Conservation (phyloP, 2,329 filamentous ascomycete genomes). For the Clarireedia homoeocarpa region DNA sequence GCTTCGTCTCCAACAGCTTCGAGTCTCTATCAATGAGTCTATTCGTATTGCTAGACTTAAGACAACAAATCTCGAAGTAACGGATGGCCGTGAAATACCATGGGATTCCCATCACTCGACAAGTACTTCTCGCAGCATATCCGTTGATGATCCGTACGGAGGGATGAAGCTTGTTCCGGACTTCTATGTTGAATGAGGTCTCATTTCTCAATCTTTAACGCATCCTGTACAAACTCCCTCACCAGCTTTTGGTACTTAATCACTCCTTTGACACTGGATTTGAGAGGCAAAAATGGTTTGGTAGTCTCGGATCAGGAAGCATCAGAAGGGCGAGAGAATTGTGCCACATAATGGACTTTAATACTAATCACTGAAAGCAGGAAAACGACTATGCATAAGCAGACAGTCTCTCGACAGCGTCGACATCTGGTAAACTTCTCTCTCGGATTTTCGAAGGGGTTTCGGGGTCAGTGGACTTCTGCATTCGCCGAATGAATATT, state of each 20-base stretch:
- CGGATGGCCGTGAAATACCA: conserved; percentile 7
- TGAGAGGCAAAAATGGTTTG: too few relatives aligned
- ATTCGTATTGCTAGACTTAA: conserved; percentile 14
- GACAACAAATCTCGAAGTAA: conserved; percentile 5
- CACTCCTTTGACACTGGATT: too few relatives aligned
- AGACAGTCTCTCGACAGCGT: too few relatives aligned
- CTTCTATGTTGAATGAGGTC: conserved; percentile 6
- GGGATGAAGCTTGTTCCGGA: conserved; percentile 22
- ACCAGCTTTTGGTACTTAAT: not conserved
- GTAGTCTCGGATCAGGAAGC: too few relatives aligned
- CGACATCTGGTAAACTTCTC: too few relatives aligned
- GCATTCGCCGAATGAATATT: not conserved
- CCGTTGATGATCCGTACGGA: conserved; percentile 15
- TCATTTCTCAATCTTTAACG: not conserved
- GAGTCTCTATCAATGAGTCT: conserved; percentile 19
- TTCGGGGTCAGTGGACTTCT: not conserved
- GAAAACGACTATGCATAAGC: too few relatives aligned
- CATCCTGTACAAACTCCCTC: not conserved
- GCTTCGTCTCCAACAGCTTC: conserved; percentile 24
- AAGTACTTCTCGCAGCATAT: conserved; percentile 2
- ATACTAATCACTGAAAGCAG: too few relatives aligned
- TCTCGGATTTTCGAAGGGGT: too few relatives aligned
- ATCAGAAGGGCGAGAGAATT: too few relatives aligned
- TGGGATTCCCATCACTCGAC: conserved; percentile 11
- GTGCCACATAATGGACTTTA: too few relatives aligned